A percentile compares a stretch with the other conserved stretches of the same genome.
Conservation (phyloP, 768 basidiomycete species). For the Hygrocybe punicea region DNA sequence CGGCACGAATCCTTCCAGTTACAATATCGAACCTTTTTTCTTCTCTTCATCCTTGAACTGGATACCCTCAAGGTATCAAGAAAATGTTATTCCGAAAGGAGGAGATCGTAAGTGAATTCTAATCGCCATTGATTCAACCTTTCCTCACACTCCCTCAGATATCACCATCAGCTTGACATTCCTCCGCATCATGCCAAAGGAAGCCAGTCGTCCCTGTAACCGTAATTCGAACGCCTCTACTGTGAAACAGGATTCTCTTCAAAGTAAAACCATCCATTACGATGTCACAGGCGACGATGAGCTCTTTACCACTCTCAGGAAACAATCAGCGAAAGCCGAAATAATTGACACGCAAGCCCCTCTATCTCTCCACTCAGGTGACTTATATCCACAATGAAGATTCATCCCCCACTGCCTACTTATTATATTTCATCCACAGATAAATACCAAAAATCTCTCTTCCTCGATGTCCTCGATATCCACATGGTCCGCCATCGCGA, state of each 20-base stretch:
- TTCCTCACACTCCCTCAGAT: conserved; percentile 25
- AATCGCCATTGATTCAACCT: background rate
- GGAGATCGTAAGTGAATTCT: conserved; percentile 39
- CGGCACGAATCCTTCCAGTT: conserved; percentile 21
- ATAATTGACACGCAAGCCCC: conserved; percentile 44
- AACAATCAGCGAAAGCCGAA: conserved; percentile 3
- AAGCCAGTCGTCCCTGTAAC: background rate
- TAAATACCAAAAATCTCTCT: conserved; percentile 30
- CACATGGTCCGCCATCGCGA: conserved; percentile 46
- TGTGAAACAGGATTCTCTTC: conserved; percentile 1
- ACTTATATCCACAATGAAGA: conserved; percentile 1
- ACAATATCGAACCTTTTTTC: conserved; percentile 44
- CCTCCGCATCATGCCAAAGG: background rate
- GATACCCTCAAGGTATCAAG: conserved; percentile 44
- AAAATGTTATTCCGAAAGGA: conserved; percentile 19
- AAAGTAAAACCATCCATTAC: background rate
- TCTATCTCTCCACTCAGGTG: conserved; percentile 34
- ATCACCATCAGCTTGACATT: conserved; percentile 45
- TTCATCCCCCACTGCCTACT: background rate
- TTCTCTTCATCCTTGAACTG: conserved; percentile 43
- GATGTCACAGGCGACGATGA: too few species aligned
- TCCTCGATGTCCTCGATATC: conserved; percentile 47
- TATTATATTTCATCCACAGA: conserved; percentile 6
- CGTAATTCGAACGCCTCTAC: background rate
- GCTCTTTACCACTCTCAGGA: too few species aligned